Percentiles rank a stretch among this genome's conserved stretches.
phyloP scores from a whole-genome alignment of 306 rosid genomes.

The Macrotyloma uniflorum region DNA sequence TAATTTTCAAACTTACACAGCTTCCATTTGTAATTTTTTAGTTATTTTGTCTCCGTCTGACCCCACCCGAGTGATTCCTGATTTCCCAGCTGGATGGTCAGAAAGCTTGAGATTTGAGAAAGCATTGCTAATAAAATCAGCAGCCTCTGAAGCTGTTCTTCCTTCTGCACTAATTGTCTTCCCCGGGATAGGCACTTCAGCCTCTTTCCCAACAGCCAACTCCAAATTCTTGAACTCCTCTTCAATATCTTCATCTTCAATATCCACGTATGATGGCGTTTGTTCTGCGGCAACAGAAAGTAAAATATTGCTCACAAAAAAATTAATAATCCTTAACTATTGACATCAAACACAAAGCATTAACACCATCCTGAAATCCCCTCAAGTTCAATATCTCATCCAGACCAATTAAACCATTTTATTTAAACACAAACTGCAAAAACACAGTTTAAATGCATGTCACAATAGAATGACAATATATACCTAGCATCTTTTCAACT shows the following conservation, averaged over 20 bases:
- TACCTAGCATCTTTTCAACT: conserved; percentile 80
- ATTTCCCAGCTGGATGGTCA: conserved; percentile 40
- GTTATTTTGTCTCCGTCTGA: conserved; percentile 31
- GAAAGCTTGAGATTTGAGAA: conserved; percentile 70
- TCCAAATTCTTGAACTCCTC: conserved; percentile 78
- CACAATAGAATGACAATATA: conserved; percentile 26
- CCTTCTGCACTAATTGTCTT: conserved; percentile 31
- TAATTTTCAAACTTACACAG: conserved; percentile 40
- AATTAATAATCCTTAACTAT: conserved; percentile 7
- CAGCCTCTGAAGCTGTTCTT: conserved; percentile 40
- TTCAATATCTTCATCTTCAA: conserved; percentile 75
- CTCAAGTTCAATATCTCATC: conserved; percentile 23
- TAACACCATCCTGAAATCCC: conserved; percentile 31
- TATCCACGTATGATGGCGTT: conserved; percentile 47
- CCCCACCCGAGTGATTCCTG: conserved; percentile 14
- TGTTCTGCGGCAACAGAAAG: conserved; percentile 55
- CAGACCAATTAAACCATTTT: neutral
- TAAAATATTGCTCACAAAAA: neutral
- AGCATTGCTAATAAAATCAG: conserved; percentile 51
- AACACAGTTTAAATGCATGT: conserved; percentile 2
- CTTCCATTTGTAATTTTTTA: conserved; percentile 45
- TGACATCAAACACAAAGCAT: conserved; percentile 13
- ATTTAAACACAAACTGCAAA: neutral
- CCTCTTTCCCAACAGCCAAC: conserved; percentile 50
- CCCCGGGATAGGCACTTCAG: conserved; percentile 32